Evolutionary conservation across 2,329 filamentous ascomycete genomes (phyloP).

Genomic region (Aureobasidium sp.): DNA sequence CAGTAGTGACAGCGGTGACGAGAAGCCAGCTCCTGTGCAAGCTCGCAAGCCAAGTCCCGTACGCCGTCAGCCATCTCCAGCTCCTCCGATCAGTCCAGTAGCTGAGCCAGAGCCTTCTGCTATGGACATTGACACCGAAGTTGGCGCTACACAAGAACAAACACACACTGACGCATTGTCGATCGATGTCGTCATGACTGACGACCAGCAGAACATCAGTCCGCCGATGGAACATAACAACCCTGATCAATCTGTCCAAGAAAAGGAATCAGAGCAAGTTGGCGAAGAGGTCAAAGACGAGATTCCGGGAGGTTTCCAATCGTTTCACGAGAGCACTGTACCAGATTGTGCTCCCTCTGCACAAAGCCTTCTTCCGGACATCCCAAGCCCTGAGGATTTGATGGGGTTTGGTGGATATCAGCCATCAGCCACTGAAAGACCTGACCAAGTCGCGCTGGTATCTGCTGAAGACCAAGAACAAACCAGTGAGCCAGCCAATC

Average conservation of each 20-base stretch:
- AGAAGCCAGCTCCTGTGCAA: neutral
- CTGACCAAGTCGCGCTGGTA: neutral
- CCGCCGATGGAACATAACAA: neutral
- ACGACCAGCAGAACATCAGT: neutral
- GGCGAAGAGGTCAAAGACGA: neutral
- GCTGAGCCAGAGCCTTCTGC: neutral
- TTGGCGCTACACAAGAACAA: neutral
- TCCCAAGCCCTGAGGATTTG: neutral
- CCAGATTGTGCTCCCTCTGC: neutral
- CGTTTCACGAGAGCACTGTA: neutral
- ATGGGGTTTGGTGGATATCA: conserved; percentile 11
- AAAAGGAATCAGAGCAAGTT: neutral
- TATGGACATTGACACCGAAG: neutral
- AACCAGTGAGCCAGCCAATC: neutral
- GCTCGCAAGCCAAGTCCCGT: neutral
- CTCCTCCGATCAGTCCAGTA: neutral
- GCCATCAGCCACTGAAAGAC: neutral
- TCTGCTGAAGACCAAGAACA: neutral
- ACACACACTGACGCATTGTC: neutral
- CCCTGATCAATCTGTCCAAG: neutral
- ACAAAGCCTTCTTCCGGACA: neutral
- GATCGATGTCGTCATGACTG: conserved; percentile 11
- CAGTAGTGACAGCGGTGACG: conserved; percentile 2
- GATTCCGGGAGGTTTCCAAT: neutral
- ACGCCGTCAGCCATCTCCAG: neutral